Percentiles rank a stretch among this genome's conserved stretches.
Evolutionary conservation across 306 rosid species (phyloP).

Genomic region (Cucumis melo): DNA sequence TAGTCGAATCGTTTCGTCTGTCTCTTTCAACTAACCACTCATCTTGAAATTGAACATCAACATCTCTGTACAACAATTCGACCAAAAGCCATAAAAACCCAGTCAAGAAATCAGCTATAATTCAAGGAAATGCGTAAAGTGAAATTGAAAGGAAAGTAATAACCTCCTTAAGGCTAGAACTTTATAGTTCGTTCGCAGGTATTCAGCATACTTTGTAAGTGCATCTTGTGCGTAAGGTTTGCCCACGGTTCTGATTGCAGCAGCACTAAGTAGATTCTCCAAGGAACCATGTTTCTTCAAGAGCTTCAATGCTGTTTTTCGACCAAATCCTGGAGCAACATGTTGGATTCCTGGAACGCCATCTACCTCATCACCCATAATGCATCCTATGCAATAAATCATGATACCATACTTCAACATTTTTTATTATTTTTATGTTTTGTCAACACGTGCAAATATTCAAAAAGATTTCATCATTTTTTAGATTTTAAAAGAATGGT

Average conservation of each 20-base stretch:
- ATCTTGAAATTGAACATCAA: conserved; percentile 47
- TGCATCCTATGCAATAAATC: conserved; percentile 46
- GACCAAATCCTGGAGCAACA: conserved; percentile 74
- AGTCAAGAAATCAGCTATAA: not conserved
- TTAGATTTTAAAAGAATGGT: not conserved
- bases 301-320: conserved; percentile 86
- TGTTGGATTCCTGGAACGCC: conserved; percentile 96
- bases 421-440: not conserved
- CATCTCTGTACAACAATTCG: conserved; percentile 42
- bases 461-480: not conserved
- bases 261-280: conserved; percentile 57
- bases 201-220: conserved; percentile 57
- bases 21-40: conserved; percentile 73
- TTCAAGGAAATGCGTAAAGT: not conserved
- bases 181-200: conserved; percentile 56
- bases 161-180: conserved; percentile 77
- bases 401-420: not conserved
- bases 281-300: conserved; percentile 72
- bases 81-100: conserved; percentile 8
- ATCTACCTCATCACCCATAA: conserved; percentile 75
- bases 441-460: not conserved
- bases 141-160: not conserved
- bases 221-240: conserved; percentile 86
- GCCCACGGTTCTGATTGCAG: conserved; percentile 80
- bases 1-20: conserved; percentile 30